phyloP scores from a whole-genome alignment of 345 rosid genomes.

The Lagerstroemia speciosa region DNA sequence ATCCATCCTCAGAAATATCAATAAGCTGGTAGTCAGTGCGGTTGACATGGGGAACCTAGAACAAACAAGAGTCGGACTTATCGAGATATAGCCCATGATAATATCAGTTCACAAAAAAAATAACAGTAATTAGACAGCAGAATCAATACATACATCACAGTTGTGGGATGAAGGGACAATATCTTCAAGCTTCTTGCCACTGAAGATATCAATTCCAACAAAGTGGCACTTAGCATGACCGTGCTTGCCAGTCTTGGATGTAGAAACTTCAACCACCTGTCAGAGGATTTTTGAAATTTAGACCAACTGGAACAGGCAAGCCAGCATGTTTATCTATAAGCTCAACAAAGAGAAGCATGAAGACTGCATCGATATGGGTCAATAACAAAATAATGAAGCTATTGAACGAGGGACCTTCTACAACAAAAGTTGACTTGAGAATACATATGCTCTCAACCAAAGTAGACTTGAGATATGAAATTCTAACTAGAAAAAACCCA shows the following conservation, averaged over 20 bases:
- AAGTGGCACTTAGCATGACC: constrained; percentile 23
- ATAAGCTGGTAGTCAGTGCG: constrained; percentile 40
- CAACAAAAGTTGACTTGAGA: too few species aligned
- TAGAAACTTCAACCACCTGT: constrained; percentile 22
- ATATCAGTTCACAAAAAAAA: background rate
- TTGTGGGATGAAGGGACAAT: constrained; percentile 22
- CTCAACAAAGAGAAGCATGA: background rate
- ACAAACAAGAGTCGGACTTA: background rate
- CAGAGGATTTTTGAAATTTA: background rate
- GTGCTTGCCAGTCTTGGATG: constrained; percentile 21
- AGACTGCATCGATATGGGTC: background rate
- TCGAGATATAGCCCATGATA: background rate
- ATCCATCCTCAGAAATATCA: constrained; percentile 46
- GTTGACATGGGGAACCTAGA: constrained; percentile 33
- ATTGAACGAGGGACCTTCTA: too few species aligned
- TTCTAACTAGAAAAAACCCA: background rate
- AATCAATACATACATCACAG: constrained; percentile 15
- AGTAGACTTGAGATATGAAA: background rate
- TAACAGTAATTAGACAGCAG: background rate
- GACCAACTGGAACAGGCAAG: background rate
- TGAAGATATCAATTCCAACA: constrained; percentile 21
- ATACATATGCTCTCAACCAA: background rate
- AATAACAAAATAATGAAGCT: too few species aligned
- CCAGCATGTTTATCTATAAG: background rate
- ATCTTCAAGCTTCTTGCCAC: constrained; percentile 21